These are phyloP conservation scores for Cladosporium halotolerans DNA, from an alignment of 2,329 filamentous ascomycete species.

Conservation along the genomic window DNA sequence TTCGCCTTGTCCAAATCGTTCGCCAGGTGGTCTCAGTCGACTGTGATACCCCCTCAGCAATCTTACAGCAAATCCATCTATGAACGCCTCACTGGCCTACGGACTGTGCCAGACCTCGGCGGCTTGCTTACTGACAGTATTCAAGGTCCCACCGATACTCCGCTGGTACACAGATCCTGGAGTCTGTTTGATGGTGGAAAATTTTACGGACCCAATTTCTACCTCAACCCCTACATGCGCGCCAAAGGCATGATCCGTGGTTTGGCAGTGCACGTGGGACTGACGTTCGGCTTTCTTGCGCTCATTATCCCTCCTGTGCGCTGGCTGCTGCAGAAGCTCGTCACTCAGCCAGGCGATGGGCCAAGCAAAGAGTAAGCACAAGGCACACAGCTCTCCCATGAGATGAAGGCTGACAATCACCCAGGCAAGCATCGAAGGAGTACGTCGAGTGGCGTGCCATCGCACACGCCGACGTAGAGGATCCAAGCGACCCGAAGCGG, in stretches of 20 bases:
- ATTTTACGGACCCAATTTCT: slow-evolving; percentile 54
- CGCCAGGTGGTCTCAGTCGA: slow-evolving; percentile 48
- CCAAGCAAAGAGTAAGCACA: slow-evolving; percentile 38
- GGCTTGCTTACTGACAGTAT: slow-evolving; percentile 53
- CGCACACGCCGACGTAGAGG: slow-evolving; percentile 52
- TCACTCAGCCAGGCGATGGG: slow-evolving; percentile 48
- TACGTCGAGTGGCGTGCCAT: slow-evolving; percentile 59
- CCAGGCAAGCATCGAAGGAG: slow-evolving; percentile 52
- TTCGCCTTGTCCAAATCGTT: slow-evolving; percentile 42
- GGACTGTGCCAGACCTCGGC: slow-evolving; percentile 46
- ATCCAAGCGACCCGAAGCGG: slow-evolving; percentile 41
- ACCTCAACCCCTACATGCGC: slow-evolving; percentile 51
- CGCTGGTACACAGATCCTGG: slow-evolving; percentile 56
- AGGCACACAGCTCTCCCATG: background rate
- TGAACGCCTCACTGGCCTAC: slow-evolving; percentile 45
- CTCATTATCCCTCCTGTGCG: slow-evolving; percentile 49
- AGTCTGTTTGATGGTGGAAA: slow-evolving; percentile 46
- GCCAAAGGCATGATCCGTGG: slow-evolving; percentile 46
- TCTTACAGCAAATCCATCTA: slow-evolving; percentile 30
- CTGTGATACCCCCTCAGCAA: slow-evolving; percentile 32
- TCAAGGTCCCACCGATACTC: slow-evolving; percentile 47
- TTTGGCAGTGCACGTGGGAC: slow-evolving; percentile 42
- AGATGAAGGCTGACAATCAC: slow-evolving; percentile 11
- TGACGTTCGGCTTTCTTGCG: slow-evolving; percentile 41
- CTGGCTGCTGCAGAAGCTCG: slow-evolving; percentile 41